These are phyloP conservation scores for Claviceps monticola DNA, from an alignment of 2,329 filamentous ascomycete species.

Conservation along the genomic window DNA sequence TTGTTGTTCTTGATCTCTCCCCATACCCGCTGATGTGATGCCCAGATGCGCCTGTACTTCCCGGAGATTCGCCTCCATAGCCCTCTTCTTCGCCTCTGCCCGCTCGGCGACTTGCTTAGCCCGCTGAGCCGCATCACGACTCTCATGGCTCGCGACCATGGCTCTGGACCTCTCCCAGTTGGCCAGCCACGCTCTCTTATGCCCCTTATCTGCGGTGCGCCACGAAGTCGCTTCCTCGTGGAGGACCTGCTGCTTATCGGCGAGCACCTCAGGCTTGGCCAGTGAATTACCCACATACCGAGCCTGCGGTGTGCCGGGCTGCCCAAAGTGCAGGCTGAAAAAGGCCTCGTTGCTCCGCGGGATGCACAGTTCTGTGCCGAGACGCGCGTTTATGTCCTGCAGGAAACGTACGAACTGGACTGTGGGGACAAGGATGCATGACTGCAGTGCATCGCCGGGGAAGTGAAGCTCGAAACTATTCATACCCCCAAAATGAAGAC, in stretches of 20 bases:
- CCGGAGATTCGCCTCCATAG: conserved; percentile 40
- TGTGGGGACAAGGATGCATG: conserved; percentile 54
- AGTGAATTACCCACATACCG: conserved; percentile 39
- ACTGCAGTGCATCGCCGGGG: conserved; percentile 31
- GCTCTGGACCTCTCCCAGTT: conserved; percentile 3
- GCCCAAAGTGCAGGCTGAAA: conserved; percentile 48
- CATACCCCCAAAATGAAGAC: neutral
- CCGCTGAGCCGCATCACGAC: neutral
- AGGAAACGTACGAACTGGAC: conserved; percentile 53
- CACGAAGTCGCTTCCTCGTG: conserved; percentile 19
- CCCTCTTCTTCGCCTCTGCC: conserved; percentile 27
- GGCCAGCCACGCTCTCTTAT: neutral
- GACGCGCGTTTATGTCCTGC: conserved; percentile 45
- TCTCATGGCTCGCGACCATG: conserved; percentile 25
- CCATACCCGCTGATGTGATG: conserved; percentile 21
- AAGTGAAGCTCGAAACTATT: conserved; percentile 53
- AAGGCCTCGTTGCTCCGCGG: conserved; percentile 36
- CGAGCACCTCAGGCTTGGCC: conserved; percentile 4
- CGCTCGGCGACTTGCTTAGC: neutral
- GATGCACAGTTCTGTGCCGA: conserved; percentile 41
- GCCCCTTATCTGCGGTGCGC: conserved; percentile 9
- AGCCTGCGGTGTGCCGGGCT: conserved; percentile 47
- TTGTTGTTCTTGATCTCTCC: neutral
- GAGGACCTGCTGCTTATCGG: neutral
- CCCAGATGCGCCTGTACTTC: conserved; percentile 59